Evolutionary conservation across 495 filamentous ascomycete species (phyloP).

Genomic region (Aspergillus incahuasiensis): DNA sequence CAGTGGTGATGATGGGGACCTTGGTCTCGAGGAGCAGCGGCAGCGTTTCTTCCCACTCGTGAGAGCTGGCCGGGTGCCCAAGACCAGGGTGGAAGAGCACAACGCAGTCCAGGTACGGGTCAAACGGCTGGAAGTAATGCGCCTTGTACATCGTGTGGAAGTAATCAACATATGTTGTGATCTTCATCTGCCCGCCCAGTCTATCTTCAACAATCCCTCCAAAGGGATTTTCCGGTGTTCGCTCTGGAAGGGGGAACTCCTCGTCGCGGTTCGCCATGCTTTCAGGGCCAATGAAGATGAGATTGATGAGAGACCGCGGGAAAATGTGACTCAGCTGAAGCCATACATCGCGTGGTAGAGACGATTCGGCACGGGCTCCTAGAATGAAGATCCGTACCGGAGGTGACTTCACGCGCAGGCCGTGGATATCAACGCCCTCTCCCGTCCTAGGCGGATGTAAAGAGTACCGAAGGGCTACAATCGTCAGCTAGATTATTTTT

Average conservation of each 20-base stretch:
- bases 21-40: conserved; percentile 91
- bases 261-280: conserved; percentile 84
- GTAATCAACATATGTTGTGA: conserved; percentile 95
- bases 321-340: conserved; percentile 87
- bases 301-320: conserved; percentile 64
- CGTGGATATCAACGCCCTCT: conserved; percentile 67
- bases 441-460: conserved; percentile 83
- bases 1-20: conserved; percentile 85
- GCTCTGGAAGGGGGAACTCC: conserved; percentile 84
- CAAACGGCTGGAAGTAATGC: conserved; percentile 82
- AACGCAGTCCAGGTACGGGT: conserved; percentile 96
- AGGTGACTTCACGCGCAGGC: conserved; percentile 75
- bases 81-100: conserved; percentile 94
- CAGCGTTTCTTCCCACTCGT: conserved; percentile 90
- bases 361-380: conserved; percentile 93
- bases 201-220: conserved; percentile 89
- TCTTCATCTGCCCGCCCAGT: conserved; percentile 80
- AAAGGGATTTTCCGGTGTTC: conserved; percentile 81
- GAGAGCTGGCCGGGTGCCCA: conserved; percentile 84
- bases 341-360: conserved; percentile 90
- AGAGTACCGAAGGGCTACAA: conserved; percentile 79
- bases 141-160: conserved; percentile 94
- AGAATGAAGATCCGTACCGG: conserved; percentile 90
- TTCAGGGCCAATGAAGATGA: conserved; percentile 95
- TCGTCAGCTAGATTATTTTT: conserved; percentile 14